Conservation (phyloP, 2,329 filamentous ascomycete genomes). For the Botrytis medusae region DNA sequence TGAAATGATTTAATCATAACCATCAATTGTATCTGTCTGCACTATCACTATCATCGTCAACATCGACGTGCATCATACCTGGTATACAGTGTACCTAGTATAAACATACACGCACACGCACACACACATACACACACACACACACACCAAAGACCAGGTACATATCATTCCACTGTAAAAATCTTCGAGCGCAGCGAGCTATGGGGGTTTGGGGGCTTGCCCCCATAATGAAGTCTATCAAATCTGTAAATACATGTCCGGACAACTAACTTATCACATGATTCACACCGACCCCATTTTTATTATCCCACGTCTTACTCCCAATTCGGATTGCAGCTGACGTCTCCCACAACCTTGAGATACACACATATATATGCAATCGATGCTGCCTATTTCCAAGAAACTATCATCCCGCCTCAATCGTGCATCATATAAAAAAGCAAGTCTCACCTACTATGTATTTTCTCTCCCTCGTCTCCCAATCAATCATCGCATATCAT, state of each 20-base stretch:
- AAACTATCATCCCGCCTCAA: neutral
- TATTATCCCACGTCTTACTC: neutral
- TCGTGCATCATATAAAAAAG: neutral
- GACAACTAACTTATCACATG: neutral
- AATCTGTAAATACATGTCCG: neutral
- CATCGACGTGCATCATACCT: neutral
- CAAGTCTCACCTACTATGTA: neutral
- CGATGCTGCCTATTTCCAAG: constrained; percentile 7
- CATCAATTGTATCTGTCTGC: neutral
- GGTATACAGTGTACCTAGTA: too few relatives aligned
- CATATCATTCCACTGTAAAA: too few relatives aligned
- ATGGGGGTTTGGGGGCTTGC: too few relatives aligned
- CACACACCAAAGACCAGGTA: too few relatives aligned
- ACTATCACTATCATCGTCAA: neutral
- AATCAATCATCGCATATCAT: neutral
- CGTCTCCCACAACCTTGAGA: neutral
- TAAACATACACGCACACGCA: too few relatives aligned
- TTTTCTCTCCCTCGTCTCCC: neutral
- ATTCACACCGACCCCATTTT: neutral
- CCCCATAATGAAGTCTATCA: too few relatives aligned
- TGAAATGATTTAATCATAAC: neutral
- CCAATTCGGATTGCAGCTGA: neutral
- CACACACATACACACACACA: too few relatives aligned
- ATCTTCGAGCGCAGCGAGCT: too few relatives aligned
- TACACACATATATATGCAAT: neutral